A percentile compares a stretch with the other conserved stretches of the same genome.
These are phyloP conservation scores for Cydonia oblonga DNA, from an alignment of 331 rosid species.

Conservation along the genomic window DNA sequence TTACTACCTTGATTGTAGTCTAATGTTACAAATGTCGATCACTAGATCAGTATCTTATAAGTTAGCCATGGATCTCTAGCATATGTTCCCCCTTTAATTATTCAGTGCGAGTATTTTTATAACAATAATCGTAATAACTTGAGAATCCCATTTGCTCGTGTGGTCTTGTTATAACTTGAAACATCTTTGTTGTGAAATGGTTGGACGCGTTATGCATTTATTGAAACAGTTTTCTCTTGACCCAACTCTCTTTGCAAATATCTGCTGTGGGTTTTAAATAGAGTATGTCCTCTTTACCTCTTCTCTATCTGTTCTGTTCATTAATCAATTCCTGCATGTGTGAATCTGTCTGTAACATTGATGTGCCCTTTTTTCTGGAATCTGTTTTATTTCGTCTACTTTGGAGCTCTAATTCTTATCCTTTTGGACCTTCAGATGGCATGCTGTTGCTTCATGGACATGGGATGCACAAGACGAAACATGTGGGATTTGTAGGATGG, in stretches of 20 bases:
- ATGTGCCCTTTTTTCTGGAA: background rate
- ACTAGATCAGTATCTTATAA: background rate
- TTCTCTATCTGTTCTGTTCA: background rate
- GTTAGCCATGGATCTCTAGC: background rate
- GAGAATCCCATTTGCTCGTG: background rate
- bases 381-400: background rate
- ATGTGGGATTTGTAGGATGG: conserved; percentile 80
- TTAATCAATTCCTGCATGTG: background rate
- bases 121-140: background rate
- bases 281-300: conserved; percentile 38
- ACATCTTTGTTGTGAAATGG: background rate
- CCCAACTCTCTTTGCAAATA: conserved; percentile 16
- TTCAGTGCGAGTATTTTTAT: background rate
- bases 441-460: conserved; percentile 44
- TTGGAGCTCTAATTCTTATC: background rate
- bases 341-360: background rate
- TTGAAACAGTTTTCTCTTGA: conserved; percentile 37
- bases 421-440: conserved; percentile 33
- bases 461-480: background rate
- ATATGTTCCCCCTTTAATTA: background rate
- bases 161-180: background rate
- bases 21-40: background rate
- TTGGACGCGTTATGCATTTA: background rate
- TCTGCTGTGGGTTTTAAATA: conserved; percentile 18
- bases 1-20: background rate